Evolutionary conservation across 768 basidiomycete genomes (phyloP).

Genomic region (Agaricus subrufescens): DNA sequence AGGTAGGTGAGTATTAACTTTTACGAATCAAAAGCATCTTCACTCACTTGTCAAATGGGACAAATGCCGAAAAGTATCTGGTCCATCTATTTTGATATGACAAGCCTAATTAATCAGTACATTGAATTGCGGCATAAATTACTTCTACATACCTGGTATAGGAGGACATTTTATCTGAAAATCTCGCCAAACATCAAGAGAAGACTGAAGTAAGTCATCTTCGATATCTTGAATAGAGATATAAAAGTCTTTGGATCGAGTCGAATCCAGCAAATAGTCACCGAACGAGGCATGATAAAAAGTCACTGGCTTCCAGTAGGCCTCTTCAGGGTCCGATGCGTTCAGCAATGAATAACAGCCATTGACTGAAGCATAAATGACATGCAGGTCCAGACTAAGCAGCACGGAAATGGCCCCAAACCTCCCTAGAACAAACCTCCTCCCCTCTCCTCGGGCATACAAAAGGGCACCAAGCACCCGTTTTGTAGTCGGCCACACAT

Average conservation of each 20-base stretch:
- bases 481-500: neutral
- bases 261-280: neutral
- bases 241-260: neutral
- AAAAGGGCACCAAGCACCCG: neutral
- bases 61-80: too few relatives aligned
- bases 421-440: too few relatives aligned
- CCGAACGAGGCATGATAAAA: conserved; percentile 34
- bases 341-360: neutral
- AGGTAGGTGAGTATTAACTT: too few relatives aligned
- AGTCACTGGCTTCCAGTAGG: neutral
- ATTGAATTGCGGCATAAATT: too few relatives aligned
- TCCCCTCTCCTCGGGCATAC: neutral
- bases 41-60: too few relatives aligned
- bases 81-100: too few relatives aligned
- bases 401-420: neutral
- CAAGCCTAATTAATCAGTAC: too few relatives aligned
- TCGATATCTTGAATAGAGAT: conserved; percentile 9
- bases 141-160: too few relatives aligned
- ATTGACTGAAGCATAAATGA: neutral
- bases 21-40: too few relatives aligned
- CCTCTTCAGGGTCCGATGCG: neutral
- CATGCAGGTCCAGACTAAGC: neutral
- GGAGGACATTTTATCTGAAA: too few relatives aligned
- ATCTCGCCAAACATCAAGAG: too few relatives aligned
- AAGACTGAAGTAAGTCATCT: too few relatives aligned